phyloP scores from a whole-genome alignment of 1,139 yeast species.

The Yamadazyma spencermartinsiae region DNA sequence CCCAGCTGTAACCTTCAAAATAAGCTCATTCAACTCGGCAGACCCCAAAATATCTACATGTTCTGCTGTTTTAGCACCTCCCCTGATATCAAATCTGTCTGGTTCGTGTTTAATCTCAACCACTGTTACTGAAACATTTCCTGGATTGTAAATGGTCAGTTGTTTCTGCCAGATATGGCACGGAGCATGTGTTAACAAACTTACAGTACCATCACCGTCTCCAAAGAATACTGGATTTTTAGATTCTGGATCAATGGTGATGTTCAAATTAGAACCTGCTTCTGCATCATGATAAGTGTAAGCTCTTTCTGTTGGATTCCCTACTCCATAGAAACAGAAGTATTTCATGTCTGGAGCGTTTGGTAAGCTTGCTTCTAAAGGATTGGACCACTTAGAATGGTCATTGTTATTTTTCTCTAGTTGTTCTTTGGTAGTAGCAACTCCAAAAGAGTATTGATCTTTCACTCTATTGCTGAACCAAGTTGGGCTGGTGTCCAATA shows the following conservation, averaged over 20 bases:
- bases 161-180: constrained; percentile 85
- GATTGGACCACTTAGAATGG: constrained; percentile 87
- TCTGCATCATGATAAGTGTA: constrained; percentile 74
- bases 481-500: constrained; percentile 64
- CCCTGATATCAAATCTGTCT: constrained; percentile 88
- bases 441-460: constrained; percentile 78
- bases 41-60: constrained; percentile 96
- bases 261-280: constrained; percentile 54
- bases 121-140: constrained; percentile 63
- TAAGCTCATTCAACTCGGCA: constrained; percentile 84
- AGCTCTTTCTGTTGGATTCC: constrained; percentile 93
- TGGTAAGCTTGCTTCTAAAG: constrained; percentile 87
- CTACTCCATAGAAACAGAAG: constrained; percentile 91
- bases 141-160: constrained; percentile 78
- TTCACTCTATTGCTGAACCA: constrained; percentile 70
- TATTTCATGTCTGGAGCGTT: constrained; percentile 90
- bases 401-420: constrained; percentile 61
- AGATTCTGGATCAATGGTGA: constrained; percentile 64
- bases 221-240: constrained; percentile 69
- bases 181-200: constrained; percentile 74
- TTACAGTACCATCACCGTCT: constrained; percentile 96
- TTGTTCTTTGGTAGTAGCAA: constrained; percentile 61
- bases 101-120: constrained; percentile 95
- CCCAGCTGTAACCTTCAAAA: constrained; percentile 82
- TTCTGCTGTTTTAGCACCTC: constrained; percentile 97